Evolutionary conservation across 768 basidiomycete species (phyloP).

Genomic region (Crassisporium funariophilum): DNA sequence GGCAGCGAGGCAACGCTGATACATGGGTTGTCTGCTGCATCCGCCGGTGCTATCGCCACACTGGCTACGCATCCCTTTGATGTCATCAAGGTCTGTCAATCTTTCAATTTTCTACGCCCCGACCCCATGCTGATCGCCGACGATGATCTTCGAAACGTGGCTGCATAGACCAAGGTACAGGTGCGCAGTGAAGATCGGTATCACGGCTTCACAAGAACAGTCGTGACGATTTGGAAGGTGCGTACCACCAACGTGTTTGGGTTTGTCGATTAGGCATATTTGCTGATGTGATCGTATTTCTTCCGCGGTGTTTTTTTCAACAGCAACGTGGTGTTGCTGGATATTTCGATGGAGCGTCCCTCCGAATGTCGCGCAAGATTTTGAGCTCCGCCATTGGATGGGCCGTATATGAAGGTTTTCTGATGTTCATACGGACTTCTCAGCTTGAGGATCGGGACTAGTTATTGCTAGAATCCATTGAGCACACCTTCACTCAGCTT

Average conservation of each 20-base stretch:
- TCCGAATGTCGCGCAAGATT: constrained; percentile 85
- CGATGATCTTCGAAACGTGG: constrained; percentile 2
- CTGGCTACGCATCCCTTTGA: constrained; percentile 91
- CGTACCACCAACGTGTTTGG: constrained; percentile 26
- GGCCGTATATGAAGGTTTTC: constrained; percentile 84
- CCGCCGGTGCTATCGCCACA: constrained; percentile 84
- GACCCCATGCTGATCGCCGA: background rate
- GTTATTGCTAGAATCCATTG: too few species aligned
- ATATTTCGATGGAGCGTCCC: constrained; percentile 84
- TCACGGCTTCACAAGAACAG: constrained; percentile 67
- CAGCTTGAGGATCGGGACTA: background rate
- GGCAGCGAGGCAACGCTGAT: constrained; percentile 49
- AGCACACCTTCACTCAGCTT: too few species aligned
- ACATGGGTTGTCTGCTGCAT: constrained; percentile 70
- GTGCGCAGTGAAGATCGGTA: constrained; percentile 80
- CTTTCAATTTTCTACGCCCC: background rate
- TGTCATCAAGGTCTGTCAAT: constrained; percentile 75
- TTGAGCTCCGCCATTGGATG: constrained; percentile 89
- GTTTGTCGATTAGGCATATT: background rate
- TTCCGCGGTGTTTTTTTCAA: constrained; percentile 1
- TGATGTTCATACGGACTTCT: constrained; percentile 55
- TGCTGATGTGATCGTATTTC: background rate
- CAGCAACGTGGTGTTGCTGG: constrained; percentile 81
- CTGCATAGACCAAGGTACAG: constrained; percentile 82
- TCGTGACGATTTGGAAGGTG: constrained; percentile 69